Conservation (phyloP, 2,329 filamentous ascomycete genomes). For the Aspergillus tanneri region DNA sequence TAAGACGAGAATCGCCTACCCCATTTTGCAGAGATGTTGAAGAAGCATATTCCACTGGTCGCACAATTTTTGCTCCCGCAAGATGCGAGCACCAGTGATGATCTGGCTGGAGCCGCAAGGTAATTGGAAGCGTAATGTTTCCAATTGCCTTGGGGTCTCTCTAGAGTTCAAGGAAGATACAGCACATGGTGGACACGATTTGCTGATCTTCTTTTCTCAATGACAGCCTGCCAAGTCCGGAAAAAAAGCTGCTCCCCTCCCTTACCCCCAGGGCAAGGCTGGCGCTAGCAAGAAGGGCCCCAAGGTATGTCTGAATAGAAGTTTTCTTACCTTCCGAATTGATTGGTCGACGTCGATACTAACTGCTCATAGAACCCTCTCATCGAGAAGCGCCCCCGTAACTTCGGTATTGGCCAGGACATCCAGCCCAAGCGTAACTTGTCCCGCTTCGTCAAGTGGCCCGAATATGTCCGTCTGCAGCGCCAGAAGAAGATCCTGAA, state of each 20-base stretch:
- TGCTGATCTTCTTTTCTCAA: constrained; percentile 99
- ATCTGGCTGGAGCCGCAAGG: constrained; percentile 56
- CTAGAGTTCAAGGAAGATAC: constrained; percentile 89
- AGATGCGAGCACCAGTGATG: constrained; percentile 41
- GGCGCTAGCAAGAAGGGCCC: constrained; percentile 82
- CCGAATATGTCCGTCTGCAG: constrained; percentile 97
- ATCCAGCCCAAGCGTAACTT: constrained; percentile 96
- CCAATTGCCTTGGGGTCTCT: no score
- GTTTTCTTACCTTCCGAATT: constrained; percentile 18
- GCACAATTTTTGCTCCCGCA: constrained; percentile 25
- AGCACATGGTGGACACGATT: constrained; percentile 70
- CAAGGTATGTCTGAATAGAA: constrained; percentile 69
- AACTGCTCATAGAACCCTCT: constrained; percentile 77
- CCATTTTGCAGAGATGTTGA: constrained; percentile 31
- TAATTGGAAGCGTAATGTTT: no score
- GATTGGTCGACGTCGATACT: constrained; percentile 13
- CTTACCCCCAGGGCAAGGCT: constrained; percentile 93
- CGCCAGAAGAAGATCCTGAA: constrained; percentile 94
- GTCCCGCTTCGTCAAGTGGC: constrained; percentile 98
- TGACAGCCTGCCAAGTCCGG: constrained; percentile 98
- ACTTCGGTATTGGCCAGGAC: constrained; percentile 99
- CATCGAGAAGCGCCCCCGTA: constrained; percentile 94
- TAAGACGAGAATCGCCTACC: constrained; percentile 29
- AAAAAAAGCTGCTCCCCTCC: constrained; percentile 97
- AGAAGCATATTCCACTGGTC: constrained; percentile 41